Evolutionary conservation across 1,284 basidiomycete species (phyloP).

Genomic region (Pholiota adiposa): DNA sequence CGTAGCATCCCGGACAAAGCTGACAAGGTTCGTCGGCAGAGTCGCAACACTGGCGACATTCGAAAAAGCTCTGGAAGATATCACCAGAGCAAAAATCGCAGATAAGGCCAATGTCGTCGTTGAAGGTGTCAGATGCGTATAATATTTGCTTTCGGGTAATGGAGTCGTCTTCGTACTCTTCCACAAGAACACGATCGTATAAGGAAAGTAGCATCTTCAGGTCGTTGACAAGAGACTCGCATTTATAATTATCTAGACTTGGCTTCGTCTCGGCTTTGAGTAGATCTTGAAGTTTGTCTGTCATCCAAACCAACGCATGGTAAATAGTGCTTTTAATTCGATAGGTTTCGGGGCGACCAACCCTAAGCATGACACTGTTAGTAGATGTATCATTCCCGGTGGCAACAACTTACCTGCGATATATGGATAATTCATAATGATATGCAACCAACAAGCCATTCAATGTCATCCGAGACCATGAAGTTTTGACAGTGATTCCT

Average conservation of each 20-base stretch:
- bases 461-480: constrained; percentile 81
- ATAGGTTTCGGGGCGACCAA: constrained; percentile 77
- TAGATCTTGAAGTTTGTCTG: constrained; percentile 29
- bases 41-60: constrained; percentile 53
- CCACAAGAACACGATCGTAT: constrained; percentile 61
- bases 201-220: constrained; percentile 42
- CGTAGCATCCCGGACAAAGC: constrained; percentile 72
- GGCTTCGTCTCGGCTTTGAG: neutral
- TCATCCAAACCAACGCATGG: constrained; percentile 50
- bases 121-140: constrained; percentile 18
- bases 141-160: constrained; percentile 4
- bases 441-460: constrained; percentile 59
- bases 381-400: neutral
- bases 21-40: constrained; percentile 45
- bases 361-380: constrained; percentile 43
- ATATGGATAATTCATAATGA: constrained; percentile 74
- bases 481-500: constrained; percentile 76
- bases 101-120: constrained; percentile 36
- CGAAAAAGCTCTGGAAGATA: constrained; percentile 79
- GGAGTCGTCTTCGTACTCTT: constrained; percentile 47
- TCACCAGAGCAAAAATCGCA: constrained; percentile 82
- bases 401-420: constrained; percentile 57
- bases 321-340: constrained; percentile 68
- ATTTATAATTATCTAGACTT: constrained; percentile 17
- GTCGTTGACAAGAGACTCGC: constrained; percentile 19